Evolutionary conservation across 306 rosid genomes (phyloP), one percentile per base, ranked within the genome.

Genomic region (Cicer chorassanicum): DNA sequence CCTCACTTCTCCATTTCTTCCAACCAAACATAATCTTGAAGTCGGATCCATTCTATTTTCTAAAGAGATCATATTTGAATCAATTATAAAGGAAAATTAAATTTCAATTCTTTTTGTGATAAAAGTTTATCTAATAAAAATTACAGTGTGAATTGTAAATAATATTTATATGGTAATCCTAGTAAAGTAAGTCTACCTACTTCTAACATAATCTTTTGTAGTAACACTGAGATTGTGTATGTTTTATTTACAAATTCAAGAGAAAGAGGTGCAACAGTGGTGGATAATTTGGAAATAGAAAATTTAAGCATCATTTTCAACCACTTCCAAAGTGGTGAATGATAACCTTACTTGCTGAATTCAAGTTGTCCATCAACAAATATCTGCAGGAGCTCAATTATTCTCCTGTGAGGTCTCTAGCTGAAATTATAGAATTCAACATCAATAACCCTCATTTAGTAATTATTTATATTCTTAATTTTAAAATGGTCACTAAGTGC

Each of bases 221-320:
- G 8, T 56, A 50, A 62, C 24, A 50, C 7, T 24, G 16, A 5
- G 0, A 6, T 8, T 70, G 15, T 59, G 15, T 71, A 4, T 49
- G 44, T 12, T 42, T 48, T 24, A 57, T 68, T 36, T 45, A 16
- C 2, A 19, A 75, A 66, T 57, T 75, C 16, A 67, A 91, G 97
- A 87, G 62, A 73, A 78, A 71, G 76, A 59, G 97, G 96, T 48
- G 97, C 92, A 62, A 80, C 70, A 18, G 59, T 89, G 54, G 75
- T 89, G 9, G 97, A 89, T 29, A 74, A 91, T 82, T 76, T 91
- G 77, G 89, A 87, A 42, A 84, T 91, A 73, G 67, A 70, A 6
- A 85, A 86, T 66, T 34, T 82, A 41, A 82, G 75, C 48, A 59
- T 44, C 2, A 66, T 87, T 73, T 46, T 78, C 45, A 53, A 87